These are phyloP conservation scores for Neoboletus subvelutipes DNA, from an alignment of 768 basidiomycete genomes.

Conservation along the genomic window DNA sequence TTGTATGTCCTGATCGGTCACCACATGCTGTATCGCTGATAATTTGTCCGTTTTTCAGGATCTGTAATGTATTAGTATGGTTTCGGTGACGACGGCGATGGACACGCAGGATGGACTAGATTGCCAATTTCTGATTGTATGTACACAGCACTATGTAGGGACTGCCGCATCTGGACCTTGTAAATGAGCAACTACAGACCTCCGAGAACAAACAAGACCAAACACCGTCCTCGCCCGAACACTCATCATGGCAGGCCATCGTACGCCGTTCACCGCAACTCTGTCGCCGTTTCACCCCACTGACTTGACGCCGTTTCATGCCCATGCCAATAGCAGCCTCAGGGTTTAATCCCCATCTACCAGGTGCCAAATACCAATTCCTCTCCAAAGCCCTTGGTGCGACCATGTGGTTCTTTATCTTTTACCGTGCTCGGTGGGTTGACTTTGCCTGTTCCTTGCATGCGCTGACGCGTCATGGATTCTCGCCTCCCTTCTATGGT, in stretches of 20 bases:
- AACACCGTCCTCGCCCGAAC: constrained; percentile 25
- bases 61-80: neutral
- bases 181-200: neutral
- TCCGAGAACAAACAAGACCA: constrained; percentile 23
- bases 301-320: constrained; percentile 7
- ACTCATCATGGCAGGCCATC: constrained; percentile 34
- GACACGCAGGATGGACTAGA: neutral
- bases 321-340: constrained; percentile 40
- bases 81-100: neutral
- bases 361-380: constrained; percentile 71
- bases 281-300: neutral
- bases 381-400: constrained; percentile 86
- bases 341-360: constrained; percentile 89
- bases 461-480: neutral
- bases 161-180: neutral
- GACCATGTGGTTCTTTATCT: constrained; percentile 99
- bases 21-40: neutral
- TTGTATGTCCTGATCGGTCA: constrained; percentile 32
- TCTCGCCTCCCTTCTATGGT: neutral
- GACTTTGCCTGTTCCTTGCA: neutral
- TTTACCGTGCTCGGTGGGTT: constrained; percentile 88
- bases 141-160: neutral
- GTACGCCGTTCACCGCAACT: constrained; percentile 18
- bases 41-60: constrained; percentile 1
- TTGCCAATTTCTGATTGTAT: neutral